These are phyloP conservation scores for Solanum chacoense DNA, from an alignment of 305 asterid genomes.

Conservation along the genomic window DNA sequence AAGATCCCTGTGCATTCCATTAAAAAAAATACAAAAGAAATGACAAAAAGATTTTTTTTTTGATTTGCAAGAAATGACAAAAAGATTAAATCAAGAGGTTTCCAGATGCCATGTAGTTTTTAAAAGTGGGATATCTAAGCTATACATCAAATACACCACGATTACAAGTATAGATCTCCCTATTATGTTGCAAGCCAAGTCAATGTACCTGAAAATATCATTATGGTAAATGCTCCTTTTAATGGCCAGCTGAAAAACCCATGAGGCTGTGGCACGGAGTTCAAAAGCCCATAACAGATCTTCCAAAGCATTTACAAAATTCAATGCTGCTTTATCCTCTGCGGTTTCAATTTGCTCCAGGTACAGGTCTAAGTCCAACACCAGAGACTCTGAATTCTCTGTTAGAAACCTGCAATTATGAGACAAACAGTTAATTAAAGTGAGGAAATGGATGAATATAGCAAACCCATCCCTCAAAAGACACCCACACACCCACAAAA, in stretches of 20 bases:
- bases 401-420: constrained; percentile 56
- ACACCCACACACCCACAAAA: neutral
- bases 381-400: constrained; percentile 49
- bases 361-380: constrained; percentile 59
- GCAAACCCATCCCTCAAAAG: constrained; percentile 1
- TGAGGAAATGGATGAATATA: constrained; percentile 2
- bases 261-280: constrained; percentile 77
- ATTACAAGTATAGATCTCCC: neutral
- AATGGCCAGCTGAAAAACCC: constrained; percentile 84
- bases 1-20: neutral
- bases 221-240: constrained; percentile 65
- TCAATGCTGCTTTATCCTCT: constrained; percentile 77
- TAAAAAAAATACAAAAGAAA: neutral
- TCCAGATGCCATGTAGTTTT: neutral
- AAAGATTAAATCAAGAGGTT: neutral
- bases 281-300: constrained; percentile 91
- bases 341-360: constrained; percentile 49
- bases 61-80: neutral
- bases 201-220: constrained; percentile 56
- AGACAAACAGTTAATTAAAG: constrained; percentile 9
- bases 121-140: neutral
- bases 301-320: constrained; percentile 86
- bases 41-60: neutral
- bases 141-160: neutral
- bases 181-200: neutral